Conservation (phyloP, 2,329 filamentous ascomycete genomes). For the Parasarocladium wereldwijsianum region DNA sequence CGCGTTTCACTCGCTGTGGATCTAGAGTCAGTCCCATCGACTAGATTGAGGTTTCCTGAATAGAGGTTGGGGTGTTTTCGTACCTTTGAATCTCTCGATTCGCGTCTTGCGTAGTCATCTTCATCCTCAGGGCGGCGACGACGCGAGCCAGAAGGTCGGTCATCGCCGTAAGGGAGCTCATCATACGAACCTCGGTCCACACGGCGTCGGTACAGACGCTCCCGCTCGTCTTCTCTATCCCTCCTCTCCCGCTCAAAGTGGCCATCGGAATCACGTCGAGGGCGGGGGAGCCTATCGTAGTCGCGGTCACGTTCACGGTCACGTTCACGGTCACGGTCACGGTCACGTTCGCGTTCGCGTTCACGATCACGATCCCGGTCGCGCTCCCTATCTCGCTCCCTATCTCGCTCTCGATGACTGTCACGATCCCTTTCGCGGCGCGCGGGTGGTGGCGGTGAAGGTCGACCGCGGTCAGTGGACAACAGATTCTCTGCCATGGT, state of each 20-base stretch:
- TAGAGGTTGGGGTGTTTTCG: slow-evolving; percentile 6
- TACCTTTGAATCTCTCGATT: slow-evolving; percentile 56
- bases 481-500: slow-evolving; percentile 51
- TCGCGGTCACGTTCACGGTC: slow-evolving; percentile 25
- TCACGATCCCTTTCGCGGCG: slow-evolving; percentile 22
- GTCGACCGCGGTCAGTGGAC: slow-evolving; percentile 32
- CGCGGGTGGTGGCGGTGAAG: slow-evolving; percentile 21
- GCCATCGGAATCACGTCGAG: slow-evolving; percentile 47
- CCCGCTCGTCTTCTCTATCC: slow-evolving; percentile 79
- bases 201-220: slow-evolving; percentile 74
- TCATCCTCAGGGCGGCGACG: slow-evolving; percentile 70
- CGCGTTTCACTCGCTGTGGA: slow-evolving; percentile 39
- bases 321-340: slow-evolving; percentile 21
- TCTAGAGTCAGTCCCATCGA: slow-evolving; percentile 18
- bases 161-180: slow-evolving; percentile 82
- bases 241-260: slow-evolving; percentile 77
- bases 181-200: slow-evolving; percentile 63
- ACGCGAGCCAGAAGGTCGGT: slow-evolving; percentile 48
- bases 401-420: slow-evolving; percentile 27
- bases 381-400: slow-evolving; percentile 21
- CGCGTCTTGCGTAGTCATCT: slow-evolving; percentile 48
- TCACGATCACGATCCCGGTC: slow-evolving; percentile 22
- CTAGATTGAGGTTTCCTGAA: slow-evolving; percentile 1
- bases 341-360: slow-evolving; percentile 18
- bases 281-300: slow-evolving; percentile 34